phyloP scores from a whole-genome alignment of 352 stramenopile genomes.

The Albugo candida region DNA sequence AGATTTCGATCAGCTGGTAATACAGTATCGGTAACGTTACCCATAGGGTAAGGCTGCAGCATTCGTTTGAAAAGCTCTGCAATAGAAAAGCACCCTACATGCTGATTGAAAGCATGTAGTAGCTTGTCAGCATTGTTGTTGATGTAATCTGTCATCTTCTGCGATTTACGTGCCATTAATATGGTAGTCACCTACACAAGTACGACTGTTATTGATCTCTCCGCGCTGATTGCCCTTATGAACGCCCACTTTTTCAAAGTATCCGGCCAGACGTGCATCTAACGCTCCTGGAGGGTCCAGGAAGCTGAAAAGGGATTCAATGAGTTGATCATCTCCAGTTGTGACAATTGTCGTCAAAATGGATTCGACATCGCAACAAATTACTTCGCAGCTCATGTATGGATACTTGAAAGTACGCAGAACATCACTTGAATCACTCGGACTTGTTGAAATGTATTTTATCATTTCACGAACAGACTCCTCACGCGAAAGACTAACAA shows the following conservation, averaged over 20 bases:
- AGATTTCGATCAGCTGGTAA: too few relatives aligned
- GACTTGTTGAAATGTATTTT: conserved; percentile 45
- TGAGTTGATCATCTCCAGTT: conserved; percentile 28
- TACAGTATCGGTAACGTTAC: conserved; percentile 5
- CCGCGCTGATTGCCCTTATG: too few relatives aligned
- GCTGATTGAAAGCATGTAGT: conserved; percentile 36
- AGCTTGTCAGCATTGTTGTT: conserved; percentile 69
- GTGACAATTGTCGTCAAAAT: conserved; percentile 84
- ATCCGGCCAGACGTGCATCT: conserved; percentile 87
- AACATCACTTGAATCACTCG: conserved; percentile 29
- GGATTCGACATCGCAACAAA: conserved; percentile 90
- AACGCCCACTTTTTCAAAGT: conserved; percentile 85
- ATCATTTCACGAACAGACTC: conserved; percentile 43
- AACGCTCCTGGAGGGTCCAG: conserved; percentile 65
- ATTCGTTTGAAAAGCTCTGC: conserved; percentile 67
- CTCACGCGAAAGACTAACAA: conserved; percentile 44
- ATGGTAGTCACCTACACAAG: conserved; percentile 31
- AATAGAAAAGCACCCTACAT: conserved; percentile 59
- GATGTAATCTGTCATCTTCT: conserved; percentile 65
- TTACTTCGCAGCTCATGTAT: conserved; percentile 95
- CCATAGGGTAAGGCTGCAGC: conserved; percentile 60
- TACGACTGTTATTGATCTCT: too few relatives aligned
- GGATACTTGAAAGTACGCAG: conserved; percentile 81
- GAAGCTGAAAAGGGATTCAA: conserved; percentile 86
- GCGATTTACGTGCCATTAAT: conserved; percentile 75